A percentile compares a stretch with the other conserved stretches of the same genome.
These are phyloP conservation scores for Fusarium globosum DNA, from an alignment of 2,329 filamentous ascomycete genomes.

Conservation along the genomic window DNA sequence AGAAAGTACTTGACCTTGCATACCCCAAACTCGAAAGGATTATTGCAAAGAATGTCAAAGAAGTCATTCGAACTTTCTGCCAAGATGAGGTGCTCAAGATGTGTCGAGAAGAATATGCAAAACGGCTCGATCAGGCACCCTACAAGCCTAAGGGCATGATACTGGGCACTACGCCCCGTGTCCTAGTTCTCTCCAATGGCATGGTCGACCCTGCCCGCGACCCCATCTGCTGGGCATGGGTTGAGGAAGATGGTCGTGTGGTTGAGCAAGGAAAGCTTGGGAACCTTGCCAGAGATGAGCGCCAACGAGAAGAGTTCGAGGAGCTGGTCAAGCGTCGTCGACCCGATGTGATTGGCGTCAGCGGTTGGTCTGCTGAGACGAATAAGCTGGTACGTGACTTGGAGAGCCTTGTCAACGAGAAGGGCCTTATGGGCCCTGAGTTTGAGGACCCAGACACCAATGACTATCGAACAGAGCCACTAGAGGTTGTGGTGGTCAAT, in stretches of 20 bases:
- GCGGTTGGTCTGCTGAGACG: conserved; percentile 89
- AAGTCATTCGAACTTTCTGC: conserved; percentile 91
- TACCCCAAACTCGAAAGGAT: conserved; percentile 84
- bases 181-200: conserved; percentile 88
- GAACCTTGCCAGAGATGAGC: conserved; percentile 79
- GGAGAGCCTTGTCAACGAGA: conserved; percentile 80
- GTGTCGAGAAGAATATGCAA: conserved; percentile 88
- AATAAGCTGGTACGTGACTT: conserved; percentile 85
- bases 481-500: conserved; percentile 93
- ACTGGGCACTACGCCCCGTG: conserved; percentile 86
- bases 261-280: conserved; percentile 88
- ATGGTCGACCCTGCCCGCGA: conserved; percentile 79
- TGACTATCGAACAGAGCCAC: conserved; percentile 78
- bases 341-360: conserved; percentile 90
- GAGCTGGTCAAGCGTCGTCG: conserved; percentile 82
- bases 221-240: conserved; percentile 88
- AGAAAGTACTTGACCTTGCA: conserved; percentile 84
- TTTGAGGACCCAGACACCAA: conserved; percentile 83
- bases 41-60: conserved; percentile 92
- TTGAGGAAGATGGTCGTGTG: conserved; percentile 91
- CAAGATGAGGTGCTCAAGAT: conserved; percentile 91
- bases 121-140: conserved; percentile 92
- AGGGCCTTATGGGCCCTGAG: conserved; percentile 81
- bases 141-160: conserved; percentile 95
- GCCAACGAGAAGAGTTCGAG: conserved; percentile 75